Evolutionary conservation across 768 basidiomycete genomes (phyloP).

Genomic region (Pulveroboletus sp.): DNA sequence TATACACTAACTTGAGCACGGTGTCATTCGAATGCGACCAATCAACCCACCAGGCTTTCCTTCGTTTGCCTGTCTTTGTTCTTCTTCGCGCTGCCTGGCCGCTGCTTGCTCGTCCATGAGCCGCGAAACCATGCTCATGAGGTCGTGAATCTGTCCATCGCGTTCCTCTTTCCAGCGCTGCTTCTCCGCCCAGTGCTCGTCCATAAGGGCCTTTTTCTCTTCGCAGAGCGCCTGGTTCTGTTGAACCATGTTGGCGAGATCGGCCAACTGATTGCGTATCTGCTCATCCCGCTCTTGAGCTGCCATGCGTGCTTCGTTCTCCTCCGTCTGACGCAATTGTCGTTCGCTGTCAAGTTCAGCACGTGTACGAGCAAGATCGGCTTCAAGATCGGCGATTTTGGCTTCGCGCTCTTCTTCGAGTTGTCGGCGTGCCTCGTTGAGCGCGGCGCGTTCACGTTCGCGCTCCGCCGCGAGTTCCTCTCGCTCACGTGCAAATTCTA

Average conservation of each 20-base stretch:
- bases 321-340: conserved; percentile 52
- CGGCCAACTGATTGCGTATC: conserved; percentile 56
- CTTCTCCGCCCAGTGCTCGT: conserved; percentile 64
- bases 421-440: conserved; percentile 46
- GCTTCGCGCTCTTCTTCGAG: conserved; percentile 48
- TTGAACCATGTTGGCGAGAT: conserved; percentile 70
- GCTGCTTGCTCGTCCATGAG: conserved; percentile 53
- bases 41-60: conserved; percentile 50
- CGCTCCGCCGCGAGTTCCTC: conserved; percentile 54
- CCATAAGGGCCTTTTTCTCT: conserved; percentile 55
- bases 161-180: conserved; percentile 53
- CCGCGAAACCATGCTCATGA: conserved; percentile 59
- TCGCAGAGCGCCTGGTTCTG: conserved; percentile 59
- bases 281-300: conserved; percentile 57
- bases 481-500: conserved; percentile 52
- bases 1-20: conserved; percentile 25
- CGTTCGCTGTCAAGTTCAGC: conserved; percentile 63
- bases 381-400: conserved; percentile 58
- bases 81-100: conserved; percentile 49
- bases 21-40: background rate
- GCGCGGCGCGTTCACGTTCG: conserved; percentile 44
- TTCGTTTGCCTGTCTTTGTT: conserved; percentile 49
- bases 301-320: conserved; percentile 62
- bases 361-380: conserved; percentile 54
- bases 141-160: conserved; percentile 50